Evolutionary conservation across 306 rosid species (phyloP), one percentile per base, ranked within the genome.

Genomic region (Pterocarpus macrocarpus): DNA sequence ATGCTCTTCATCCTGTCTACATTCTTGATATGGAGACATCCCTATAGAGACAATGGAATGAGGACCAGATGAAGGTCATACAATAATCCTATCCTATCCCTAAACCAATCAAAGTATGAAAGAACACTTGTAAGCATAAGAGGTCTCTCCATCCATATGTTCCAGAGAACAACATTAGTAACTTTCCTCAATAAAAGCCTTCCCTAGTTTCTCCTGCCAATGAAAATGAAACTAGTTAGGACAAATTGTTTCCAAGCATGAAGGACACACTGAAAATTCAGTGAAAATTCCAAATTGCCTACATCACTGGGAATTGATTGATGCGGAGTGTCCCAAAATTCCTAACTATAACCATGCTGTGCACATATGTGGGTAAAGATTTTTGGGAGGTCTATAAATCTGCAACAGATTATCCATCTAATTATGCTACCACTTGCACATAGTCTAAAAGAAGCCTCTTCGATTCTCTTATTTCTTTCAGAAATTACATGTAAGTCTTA

Each of bases 321-420:
- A 43, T 47, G 43, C 16, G 43, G n/a, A 28, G 17, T 62, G n/a
- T 38, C 67, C 67, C 8, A 12, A 49, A 47, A 32, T 39, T 43
- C 35, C 36, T 10, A 67, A 55, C 4, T 44, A 78, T 53, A 38
- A 57, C 36, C 63, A 30, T 16, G 16, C 61, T 28, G 49, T 28
- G 22, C 14, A 55, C 56, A 64, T 77, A 38, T 22, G 6, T 22
- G 59, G 68, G 43, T 55, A 7, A 74, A 52, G 67, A 45, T 49
- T 61, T 7, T 69, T 63, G 22, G 63, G 72, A 73, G 45, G 45
- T 64, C 72, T 22, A 80, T 12, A 50, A 30, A 38, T 80, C 47
- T n/a, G 12, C 50, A 9, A 64, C 38, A 30, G 38, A 52, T 15
- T 72, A 32, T 66, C 34, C 55, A 52, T 75, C 69, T 33, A 62